These are phyloP conservation scores for Penicillium sp. DNA, from an alignment of 2,329 filamentous ascomycete species.

Conservation along the genomic window DNA sequence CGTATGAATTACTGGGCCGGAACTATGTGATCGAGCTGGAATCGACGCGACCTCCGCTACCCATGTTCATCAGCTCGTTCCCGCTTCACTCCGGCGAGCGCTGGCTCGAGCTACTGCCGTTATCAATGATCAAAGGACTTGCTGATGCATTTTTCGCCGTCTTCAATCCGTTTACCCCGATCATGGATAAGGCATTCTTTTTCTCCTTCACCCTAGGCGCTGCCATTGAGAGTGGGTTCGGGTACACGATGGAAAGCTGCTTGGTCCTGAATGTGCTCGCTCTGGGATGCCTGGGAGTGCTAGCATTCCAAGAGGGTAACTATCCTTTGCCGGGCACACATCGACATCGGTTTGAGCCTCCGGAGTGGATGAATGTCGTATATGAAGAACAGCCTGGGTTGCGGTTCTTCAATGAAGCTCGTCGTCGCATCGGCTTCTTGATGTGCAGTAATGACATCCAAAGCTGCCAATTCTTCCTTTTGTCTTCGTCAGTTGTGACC, in stretches of 20 bases:
- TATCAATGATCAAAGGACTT: conserved; percentile 47
- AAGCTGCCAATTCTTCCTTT: conserved; percentile 49
- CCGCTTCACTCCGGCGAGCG: conserved; percentile 30
- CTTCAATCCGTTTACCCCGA: conserved; percentile 49
- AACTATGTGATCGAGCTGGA: conserved; percentile 49
- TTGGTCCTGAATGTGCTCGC: conserved; percentile 48
- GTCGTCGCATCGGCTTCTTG: conserved; percentile 48
- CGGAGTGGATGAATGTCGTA: conserved; percentile 35
- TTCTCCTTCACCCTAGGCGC: conserved; percentile 46
- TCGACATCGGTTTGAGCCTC: conserved; percentile 30
- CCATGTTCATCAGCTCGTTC: conserved; percentile 36
- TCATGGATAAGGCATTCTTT: conserved; percentile 49
- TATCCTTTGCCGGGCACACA: conserved; percentile 40
- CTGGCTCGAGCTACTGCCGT: conserved; percentile 45
- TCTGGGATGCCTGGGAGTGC: conserved; percentile 46
- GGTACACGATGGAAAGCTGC: conserved; percentile 49
- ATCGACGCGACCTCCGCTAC: conserved; percentile 41
- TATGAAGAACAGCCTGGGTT: conserved; percentile 42
- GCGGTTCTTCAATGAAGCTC: conserved; percentile 51
- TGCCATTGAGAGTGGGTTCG: conserved; percentile 47
- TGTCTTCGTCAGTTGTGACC: conserved; percentile 37
- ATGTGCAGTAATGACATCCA: conserved; percentile 47
- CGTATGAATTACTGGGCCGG: conserved; percentile 36
- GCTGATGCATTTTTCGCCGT: conserved; percentile 51
- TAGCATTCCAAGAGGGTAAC: conserved; percentile 45